Conservation (phyloP, 495 filamentous ascomycete genomes). For the Trichoderma virens region DNA sequence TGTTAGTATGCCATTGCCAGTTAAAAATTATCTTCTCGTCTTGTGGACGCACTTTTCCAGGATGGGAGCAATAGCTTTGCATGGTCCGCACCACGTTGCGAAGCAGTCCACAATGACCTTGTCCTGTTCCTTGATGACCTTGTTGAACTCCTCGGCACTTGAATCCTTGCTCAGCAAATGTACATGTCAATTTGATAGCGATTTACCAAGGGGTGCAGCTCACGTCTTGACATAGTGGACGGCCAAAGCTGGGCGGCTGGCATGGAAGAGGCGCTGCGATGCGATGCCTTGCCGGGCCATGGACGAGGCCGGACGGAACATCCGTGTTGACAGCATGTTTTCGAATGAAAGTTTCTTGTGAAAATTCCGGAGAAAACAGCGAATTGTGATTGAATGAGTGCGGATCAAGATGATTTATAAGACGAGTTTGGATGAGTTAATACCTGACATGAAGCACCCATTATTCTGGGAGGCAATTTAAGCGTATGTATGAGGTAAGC, state of each 20-base stretch:
- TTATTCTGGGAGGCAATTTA: too few relatives aligned
- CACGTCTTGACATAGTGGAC: constrained; percentile 35
- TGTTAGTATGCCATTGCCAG: neutral
- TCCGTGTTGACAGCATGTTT: neutral
- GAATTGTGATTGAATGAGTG: too few relatives aligned
- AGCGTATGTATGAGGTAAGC: too few relatives aligned
- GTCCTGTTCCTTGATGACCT: constrained; percentile 43
- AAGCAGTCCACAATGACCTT: constrained; percentile 79
- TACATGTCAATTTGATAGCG: neutral
- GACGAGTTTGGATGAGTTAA: too few relatives aligned
- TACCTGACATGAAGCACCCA: too few relatives aligned
- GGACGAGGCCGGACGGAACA: constrained; percentile 16
- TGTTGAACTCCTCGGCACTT: constrained; percentile 57
- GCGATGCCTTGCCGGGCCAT: constrained; percentile 18
- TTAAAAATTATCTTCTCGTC: neutral
- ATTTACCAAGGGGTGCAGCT: constrained; percentile 15
- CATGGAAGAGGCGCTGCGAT: constrained; percentile 28
- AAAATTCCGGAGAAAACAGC: too few relatives aligned
- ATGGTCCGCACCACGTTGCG: constrained; percentile 91
- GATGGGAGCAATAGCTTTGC: constrained; percentile 77
- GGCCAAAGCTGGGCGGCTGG: constrained; percentile 36
- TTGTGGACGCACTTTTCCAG: constrained; percentile 49
- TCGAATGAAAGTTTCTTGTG: too few relatives aligned
- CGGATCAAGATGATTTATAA: too few relatives aligned
- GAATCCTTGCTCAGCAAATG: neutral